Evolutionary conservation across 1,139 yeast species (phyloP), one percentile per base, ranked within the genome.

Genomic region (Geotrichum aggregatum): DNA sequence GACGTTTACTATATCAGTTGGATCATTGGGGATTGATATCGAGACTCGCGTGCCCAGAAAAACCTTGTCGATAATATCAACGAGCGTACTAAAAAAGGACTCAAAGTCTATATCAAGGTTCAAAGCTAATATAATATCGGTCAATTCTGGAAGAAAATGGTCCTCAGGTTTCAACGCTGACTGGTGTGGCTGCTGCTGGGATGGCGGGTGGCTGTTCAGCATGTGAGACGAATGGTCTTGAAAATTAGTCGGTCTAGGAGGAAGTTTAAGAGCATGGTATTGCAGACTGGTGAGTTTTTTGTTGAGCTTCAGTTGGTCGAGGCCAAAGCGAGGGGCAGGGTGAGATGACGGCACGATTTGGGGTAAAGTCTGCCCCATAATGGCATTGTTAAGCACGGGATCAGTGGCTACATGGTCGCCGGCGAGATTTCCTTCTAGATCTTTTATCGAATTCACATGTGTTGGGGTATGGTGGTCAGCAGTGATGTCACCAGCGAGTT

Each of bases 61-160:
- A 5, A 44, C 11, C 22, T 57, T 54, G 40, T 62, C 63, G 26
- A 67, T 60, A 7, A 67, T 59, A 3, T 56, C 59, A 5, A 65
- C 58, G 6, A 68, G 53, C 40, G 66, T 64, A 40, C 51, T 52
- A 60, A 68, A 66, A 47, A 64, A 66, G 11, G 65, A 61, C n/a
- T 63, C 66, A 30, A 68, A 54, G 33, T 69, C 70, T 22, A 66
- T 60, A 48, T 66, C 69, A 13, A 66, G 58, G 54, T 64, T 65
- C 26, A 68, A 56, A 38, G 61, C 60, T 52, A 68, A 52, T 11
- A 67, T 59, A 24, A 66, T 55, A 34, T 66, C 67, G 49, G 64
- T 58, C 28, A 67, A 58, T 40, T 64, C 63, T 6, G 69, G 67
- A 22, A 54, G 43, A n/a, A 24, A 22, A 11, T 33, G 45, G 31